A percentile compares a stretch with the other conserved stretches of the same genome.
Conservation (phyloP, 2,329 filamentous ascomycete species). For the Daldinia sp. region DNA sequence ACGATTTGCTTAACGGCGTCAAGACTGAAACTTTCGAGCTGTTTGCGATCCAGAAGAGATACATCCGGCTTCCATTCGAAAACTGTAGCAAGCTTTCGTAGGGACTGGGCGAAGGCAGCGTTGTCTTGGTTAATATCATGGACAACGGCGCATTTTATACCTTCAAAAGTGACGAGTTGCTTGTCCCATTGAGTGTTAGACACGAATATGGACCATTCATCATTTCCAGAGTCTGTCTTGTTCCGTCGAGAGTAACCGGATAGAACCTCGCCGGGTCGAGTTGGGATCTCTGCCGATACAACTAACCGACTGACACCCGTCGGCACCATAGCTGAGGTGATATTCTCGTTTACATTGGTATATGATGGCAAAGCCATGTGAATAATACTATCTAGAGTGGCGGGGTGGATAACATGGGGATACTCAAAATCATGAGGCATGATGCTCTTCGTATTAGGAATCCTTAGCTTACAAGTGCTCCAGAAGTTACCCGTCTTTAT, state of each 20-base stretch:
- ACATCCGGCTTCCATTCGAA: not conserved
- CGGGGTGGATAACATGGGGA: not conserved
- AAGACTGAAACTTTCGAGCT: not conserved
- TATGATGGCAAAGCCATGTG: not conserved
- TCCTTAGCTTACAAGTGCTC: not conserved
- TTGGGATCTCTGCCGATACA: not conserved
- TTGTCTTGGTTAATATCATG: not conserved
- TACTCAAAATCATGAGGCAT: slow-evolving; percentile 7
- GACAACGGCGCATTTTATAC: not conserved
- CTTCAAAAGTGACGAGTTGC: not conserved
- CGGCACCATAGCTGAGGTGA: not conserved
- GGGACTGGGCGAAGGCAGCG: not conserved
- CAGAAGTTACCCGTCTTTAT: not conserved
- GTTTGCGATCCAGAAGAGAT: not conserved
- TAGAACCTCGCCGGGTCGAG: not conserved
- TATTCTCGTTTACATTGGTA: not conserved
- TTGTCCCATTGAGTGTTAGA: not conserved
- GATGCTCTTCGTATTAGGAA: not conserved
- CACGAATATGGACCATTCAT: not conserved
- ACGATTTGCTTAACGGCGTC: not conserved
- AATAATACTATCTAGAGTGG: not conserved
- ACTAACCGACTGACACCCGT: not conserved
- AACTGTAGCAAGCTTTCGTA: not conserved
- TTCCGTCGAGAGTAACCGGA: not conserved
- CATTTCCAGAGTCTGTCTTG: not conserved